Percentiles rank a stretch among this genome's conserved stretches.
Evolutionary conservation across 2,329 filamentous ascomycete genomes (phyloP).

Genomic region (Fusarium nodosum): DNA sequence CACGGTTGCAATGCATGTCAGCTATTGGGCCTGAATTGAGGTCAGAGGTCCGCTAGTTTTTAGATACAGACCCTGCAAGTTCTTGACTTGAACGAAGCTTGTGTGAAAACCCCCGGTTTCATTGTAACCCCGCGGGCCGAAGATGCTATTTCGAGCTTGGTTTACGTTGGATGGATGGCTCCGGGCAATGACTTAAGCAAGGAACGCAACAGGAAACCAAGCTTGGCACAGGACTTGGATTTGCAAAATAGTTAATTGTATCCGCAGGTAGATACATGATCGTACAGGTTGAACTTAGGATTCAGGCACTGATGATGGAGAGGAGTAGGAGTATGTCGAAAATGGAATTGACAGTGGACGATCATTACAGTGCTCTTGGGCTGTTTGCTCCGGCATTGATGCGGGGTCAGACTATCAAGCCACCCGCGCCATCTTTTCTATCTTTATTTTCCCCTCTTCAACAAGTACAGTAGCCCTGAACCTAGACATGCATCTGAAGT

Average conservation of each 20-base stretch:
- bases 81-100: background rate
- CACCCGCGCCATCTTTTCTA: constrained; percentile 27
- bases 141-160: constrained; percentile 30
- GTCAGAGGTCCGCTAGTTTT: background rate
- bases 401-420: constrained; percentile 10
- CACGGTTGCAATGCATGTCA: constrained; percentile 15
- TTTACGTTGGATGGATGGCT: background rate
- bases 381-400: constrained; percentile 19
- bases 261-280: background rate
- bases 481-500: constrained; percentile 27
- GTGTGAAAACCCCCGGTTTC: constrained; percentile 14
- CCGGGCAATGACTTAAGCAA: constrained; percentile 12
- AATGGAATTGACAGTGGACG: background rate
- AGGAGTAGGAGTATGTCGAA: background rate
- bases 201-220: constrained; percentile 18
- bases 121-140: constrained; percentile 10
- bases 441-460: background rate
- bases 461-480: constrained; percentile 5
- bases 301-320: background rate
- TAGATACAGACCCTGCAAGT: background rate
- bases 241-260: constrained; percentile 1
- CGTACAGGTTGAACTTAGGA: background rate
- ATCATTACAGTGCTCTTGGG: constrained; percentile 6
- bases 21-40: constrained; percentile 7
- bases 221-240: constrained; percentile 36